Base-by-base conservation (phyloP, 441 rosid genomes). In the Populus trichocarpa region DNA sequence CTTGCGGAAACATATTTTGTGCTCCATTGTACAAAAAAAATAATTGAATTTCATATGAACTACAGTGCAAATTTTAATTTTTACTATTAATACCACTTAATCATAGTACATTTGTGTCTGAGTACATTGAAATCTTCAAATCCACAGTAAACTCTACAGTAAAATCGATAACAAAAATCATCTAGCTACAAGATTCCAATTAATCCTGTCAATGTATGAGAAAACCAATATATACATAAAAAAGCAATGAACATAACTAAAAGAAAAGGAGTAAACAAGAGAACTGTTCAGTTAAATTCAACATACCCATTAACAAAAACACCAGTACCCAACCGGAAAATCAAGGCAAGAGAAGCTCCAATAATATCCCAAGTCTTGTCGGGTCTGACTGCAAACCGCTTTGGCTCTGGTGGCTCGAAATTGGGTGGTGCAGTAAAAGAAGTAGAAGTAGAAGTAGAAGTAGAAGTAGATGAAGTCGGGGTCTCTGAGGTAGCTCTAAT, bases 301-400 rank as follows among this genome's bases (percentile, higher is more conserved):
- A 33, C 70, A 40, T 87, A 95, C 98, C 99, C 99, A 68, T 91
- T 85, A 85, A 83, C 91, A 77, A 95, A 93, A 81, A 87, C 85
- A 8, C 97, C 99, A 69, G 98, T 91, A 28, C 93, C 99, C 65
- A 88, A 84, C 40, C 98, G 89, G 75, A 95, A 91, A 77, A 91
- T 11, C 79, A 95, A 77, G 46, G 95, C 85, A 35, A 93, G 85
- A n/a, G 96, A 68, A 26, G 99, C 95, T 69, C 93, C 94, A 57
- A 88, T 13, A 38, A 95, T 74, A 76, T 95, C 96, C 59, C 72
- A 77, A 40, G 67, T 69, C 84, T 90, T 88, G 69, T 90, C 98
- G 0, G 89, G 83, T 79, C 93, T 87, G n/a, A 92, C 81, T 0
- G 81, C 77, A 82, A 93, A 92, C 8, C 85, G 88, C 76, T 92